Conservation (phyloP, 2,329 filamentous ascomycete species). For the Thermochaetoides dissita region DNA sequence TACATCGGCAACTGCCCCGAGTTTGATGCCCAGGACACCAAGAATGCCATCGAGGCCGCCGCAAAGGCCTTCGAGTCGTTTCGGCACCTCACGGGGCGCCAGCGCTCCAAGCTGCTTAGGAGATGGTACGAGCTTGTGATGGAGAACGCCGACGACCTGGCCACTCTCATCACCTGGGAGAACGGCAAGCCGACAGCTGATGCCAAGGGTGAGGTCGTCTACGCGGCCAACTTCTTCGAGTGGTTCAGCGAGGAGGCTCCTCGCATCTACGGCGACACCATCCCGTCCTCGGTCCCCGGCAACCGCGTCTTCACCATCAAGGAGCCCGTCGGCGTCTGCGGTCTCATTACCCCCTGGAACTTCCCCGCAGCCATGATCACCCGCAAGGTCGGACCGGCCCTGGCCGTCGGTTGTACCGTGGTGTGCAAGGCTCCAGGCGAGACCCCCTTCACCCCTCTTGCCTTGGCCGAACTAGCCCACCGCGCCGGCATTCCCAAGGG, state of each 20-base stretch:
- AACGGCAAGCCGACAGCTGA: conserved; percentile 75
- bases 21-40: conserved; percentile 63
- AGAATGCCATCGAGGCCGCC: conserved; percentile 73
- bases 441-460: conserved; percentile 82
- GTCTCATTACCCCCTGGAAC: conserved; percentile 79
- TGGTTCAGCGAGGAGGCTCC: conserved; percentile 75
- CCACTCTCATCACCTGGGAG: conserved; percentile 75
- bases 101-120: conserved; percentile 59
- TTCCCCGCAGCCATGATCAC: conserved; percentile 70
- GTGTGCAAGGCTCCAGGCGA: conserved; percentile 85
- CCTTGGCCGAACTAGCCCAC: conserved; percentile 71
- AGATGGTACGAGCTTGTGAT: conserved; percentile 72
- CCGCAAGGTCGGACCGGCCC: conserved; percentile 54
- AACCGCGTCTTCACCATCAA: conserved; percentile 68
- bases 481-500: conserved; percentile 82
- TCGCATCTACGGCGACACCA: conserved; percentile 59
- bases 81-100: conserved; percentile 56
- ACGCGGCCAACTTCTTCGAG: conserved; percentile 63
- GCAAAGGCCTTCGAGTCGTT: conserved; percentile 60
- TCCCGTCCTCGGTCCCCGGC: conserved; percentile 52
- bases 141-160: conserved; percentile 67
- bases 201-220: conserved; percentile 56
- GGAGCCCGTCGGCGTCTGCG: conserved; percentile 74
- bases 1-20: conserved; percentile 76
- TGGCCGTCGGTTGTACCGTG: conserved; percentile 91